Conservation (phyloP, 345 rosid genomes). For the Syzygium grande region DNA sequence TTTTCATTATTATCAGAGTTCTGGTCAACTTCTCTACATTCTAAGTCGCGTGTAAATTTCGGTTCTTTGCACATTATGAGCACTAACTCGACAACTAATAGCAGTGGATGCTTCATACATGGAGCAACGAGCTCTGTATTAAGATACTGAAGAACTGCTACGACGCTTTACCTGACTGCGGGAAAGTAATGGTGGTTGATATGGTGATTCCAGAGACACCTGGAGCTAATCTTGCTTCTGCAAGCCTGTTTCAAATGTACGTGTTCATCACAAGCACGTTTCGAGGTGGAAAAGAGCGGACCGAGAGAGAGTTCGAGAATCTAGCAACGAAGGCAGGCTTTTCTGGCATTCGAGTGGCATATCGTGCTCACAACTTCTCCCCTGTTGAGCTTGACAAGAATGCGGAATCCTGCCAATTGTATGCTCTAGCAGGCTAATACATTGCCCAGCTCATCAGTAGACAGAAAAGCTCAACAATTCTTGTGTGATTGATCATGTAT, state of each 20-base stretch:
- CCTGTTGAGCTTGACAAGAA: slow-evolving; percentile 28
- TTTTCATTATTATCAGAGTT: neutral
- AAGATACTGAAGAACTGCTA: slow-evolving; percentile 40
- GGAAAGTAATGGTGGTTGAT: slow-evolving; percentile 40
- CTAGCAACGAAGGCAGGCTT: slow-evolving; percentile 44
- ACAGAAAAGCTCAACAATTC: neutral
- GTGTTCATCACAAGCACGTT: slow-evolving; percentile 23
- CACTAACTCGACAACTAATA: neutral
- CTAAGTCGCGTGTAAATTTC: neutral
- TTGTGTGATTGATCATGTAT: neutral
- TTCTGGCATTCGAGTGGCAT: slow-evolving; percentile 25
- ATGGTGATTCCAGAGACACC: slow-evolving; percentile 30
- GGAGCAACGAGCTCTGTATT: slow-evolving; percentile 27
- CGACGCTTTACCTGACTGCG: slow-evolving; percentile 22
- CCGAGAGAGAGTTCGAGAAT: slow-evolving; percentile 21
- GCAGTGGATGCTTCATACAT: slow-evolving; percentile 40
- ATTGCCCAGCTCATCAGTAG: neutral
- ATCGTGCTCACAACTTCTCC: slow-evolving; percentile 25
- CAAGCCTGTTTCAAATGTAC: slow-evolving; percentile 29
- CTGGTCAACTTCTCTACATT: neutral
- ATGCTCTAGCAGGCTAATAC: neutral
- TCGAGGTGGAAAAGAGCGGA: slow-evolving; percentile 32
- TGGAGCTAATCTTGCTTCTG: slow-evolving; percentile 8
- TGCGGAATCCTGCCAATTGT: neutral
- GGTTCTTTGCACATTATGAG: neutral